phyloP scores from a whole-genome alignment of 2,329 filamentous ascomycete species.

The Fusarium sp. region DNA sequence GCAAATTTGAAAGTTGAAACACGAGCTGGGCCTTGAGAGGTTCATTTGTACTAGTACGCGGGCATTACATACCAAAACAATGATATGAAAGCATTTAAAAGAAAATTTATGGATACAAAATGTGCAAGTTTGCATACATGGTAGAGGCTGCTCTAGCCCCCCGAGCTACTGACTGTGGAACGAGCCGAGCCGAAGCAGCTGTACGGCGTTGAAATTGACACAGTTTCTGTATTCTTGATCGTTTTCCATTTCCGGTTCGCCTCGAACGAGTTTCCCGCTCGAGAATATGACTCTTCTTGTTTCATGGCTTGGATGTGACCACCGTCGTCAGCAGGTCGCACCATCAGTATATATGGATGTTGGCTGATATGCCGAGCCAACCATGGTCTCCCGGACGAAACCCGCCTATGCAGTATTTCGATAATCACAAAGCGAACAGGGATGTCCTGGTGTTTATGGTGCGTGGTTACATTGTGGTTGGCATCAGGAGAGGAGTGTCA shows the following conservation, averaged over 20 bases:
- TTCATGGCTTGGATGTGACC: neutral
- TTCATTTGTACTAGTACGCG: neutral
- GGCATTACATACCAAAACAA: neutral
- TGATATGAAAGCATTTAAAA: conserved; percentile 1
- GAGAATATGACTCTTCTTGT: neutral
- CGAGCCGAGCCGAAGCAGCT: neutral
- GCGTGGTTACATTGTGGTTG: conserved; percentile 21
- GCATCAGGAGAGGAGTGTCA: conserved; percentile 13
- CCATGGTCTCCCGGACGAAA: neutral
- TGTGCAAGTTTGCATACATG: neutral
- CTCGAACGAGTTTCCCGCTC: neutral
- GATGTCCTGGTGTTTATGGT: conserved; percentile 16
- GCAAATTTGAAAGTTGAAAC: conserved; percentile 27
- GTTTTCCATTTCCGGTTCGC: neutral
- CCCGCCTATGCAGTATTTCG: neutral
- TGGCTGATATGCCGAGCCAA: conserved; percentile 12
- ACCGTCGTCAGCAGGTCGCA: conserved; percentile 1
- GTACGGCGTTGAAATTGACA: conserved; percentile 13
- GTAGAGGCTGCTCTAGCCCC: neutral
- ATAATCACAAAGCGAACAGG: conserved; percentile 18
- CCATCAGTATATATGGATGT: neutral
- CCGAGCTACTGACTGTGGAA: neutral
- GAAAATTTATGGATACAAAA: neutral
- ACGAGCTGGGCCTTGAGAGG: neutral
- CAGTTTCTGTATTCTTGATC: neutral